Evolutionary conservation across 176 grass and related monocot genomes (phyloP).

Genomic region (Echinochloa phyllopogon): DNA sequence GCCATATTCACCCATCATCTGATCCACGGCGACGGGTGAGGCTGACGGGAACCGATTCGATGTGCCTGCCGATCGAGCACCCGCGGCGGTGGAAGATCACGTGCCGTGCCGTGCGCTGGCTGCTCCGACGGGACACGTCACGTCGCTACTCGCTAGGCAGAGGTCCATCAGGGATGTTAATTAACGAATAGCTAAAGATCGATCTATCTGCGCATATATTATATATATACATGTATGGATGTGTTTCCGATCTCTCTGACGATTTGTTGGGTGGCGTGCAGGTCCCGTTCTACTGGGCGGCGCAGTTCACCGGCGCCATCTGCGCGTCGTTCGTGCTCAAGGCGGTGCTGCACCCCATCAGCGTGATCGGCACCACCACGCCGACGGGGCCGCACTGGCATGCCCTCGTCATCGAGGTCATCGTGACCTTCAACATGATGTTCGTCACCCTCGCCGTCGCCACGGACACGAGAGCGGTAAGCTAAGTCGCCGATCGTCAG

Average conservation of each 20-base stretch:
- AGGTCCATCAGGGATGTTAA: not conserved
- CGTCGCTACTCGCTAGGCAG: too few species aligned
- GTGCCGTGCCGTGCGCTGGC: not conserved
- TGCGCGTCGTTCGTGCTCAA: slow-evolving; percentile 81
- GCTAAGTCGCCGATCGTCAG: not conserved
- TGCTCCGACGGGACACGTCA: not conserved
- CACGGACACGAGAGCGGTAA: slow-evolving; percentile 80
- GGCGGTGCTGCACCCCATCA: slow-evolving; percentile 75
- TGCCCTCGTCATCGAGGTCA: slow-evolving; percentile 70
- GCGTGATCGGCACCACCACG: slow-evolving; percentile 62
- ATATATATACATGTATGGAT: not conserved
- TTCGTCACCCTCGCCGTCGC: slow-evolving; percentile 94
- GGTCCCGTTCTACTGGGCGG: slow-evolving; percentile 96
- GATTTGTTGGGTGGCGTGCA: slow-evolving; percentile 1
- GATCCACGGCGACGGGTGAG: slow-evolving; percentile 23
- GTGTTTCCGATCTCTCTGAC: not conserved
- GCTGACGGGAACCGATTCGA: slow-evolving; percentile 59
- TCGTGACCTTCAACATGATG: slow-evolving; percentile 99
- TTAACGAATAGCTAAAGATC: not conserved
- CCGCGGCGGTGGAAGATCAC: not conserved
- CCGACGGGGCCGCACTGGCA: slow-evolving; percentile 70
- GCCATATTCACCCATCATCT: slow-evolving; percentile 40
- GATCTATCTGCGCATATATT: not conserved
- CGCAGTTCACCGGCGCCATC: slow-evolving; percentile 86
- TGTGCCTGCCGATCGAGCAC: not conserved